These are phyloP conservation scores for Isatis tinctoria DNA, from an alignment of 345 rosid genomes.

Conservation along the genomic window DNA sequence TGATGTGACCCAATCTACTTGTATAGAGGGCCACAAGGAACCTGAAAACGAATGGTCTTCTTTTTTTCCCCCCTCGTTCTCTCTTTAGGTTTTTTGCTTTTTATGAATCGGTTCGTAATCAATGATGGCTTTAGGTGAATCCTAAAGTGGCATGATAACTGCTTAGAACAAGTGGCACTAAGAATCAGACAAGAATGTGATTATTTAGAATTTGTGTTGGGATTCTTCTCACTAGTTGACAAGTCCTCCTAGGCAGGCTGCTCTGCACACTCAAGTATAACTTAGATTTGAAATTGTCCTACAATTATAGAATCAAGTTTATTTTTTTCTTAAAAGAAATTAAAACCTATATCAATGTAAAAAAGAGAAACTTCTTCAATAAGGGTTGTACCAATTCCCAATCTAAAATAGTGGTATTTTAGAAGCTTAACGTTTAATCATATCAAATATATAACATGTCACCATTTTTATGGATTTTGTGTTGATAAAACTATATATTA, in stretches of 20 bases:
- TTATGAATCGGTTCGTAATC: not conserved
- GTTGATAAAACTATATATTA: not conserved
- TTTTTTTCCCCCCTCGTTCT: not conserved
- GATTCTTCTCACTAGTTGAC: not conserved
- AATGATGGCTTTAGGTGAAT: not conserved
- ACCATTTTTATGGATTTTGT: not conserved
- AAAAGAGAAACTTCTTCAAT: not conserved
- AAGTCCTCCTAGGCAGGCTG: not conserved
- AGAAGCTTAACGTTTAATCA: not conserved
- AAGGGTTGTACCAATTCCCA: not conserved
- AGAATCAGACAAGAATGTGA: not conserved
- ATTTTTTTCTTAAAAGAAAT: not conserved
- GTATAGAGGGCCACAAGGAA: not conserved
- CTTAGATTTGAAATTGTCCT: not conserved
- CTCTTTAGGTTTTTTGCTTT: not conserved
- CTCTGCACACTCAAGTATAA: not conserved
- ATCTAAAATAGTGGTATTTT: not conserved
- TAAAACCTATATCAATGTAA: not conserved
- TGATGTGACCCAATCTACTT: not conserved
- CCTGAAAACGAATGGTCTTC: conserved; percentile 1
- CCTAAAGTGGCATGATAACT: conserved; percentile 7
- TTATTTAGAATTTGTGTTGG: conserved; percentile 10
- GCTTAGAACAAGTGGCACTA: conserved; percentile 13
- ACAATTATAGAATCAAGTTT: too few relatives aligned
- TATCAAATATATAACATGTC: not conserved